A percentile compares a stretch with the other conserved stretches of the same genome.
Conservation (phyloP, 2,329 filamentous ascomycete species). For the Neobulgaria alba region DNA sequence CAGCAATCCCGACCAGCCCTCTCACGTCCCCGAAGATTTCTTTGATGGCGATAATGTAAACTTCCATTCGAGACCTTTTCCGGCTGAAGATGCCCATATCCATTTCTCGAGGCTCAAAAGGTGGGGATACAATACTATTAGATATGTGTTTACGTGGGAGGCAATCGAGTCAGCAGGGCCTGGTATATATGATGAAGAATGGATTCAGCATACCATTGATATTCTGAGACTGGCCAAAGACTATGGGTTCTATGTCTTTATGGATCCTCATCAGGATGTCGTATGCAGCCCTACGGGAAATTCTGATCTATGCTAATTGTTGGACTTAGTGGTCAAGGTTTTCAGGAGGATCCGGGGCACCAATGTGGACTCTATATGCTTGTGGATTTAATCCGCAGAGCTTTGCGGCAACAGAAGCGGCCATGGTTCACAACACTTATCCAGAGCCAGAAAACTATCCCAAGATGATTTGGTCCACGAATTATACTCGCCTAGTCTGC, state of each 20-base stretch:
- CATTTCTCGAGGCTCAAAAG: slow-evolving; percentile 82
- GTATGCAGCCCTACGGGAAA: slow-evolving; percentile 40
- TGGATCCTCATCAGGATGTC: slow-evolving; percentile 98
- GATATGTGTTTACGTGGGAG: slow-evolving; percentile 98
- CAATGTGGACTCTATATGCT: slow-evolving; percentile 96
- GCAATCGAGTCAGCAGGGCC: slow-evolving; percentile 92
- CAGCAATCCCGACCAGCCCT: slow-evolving; percentile 70
- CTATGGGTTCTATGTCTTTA: slow-evolving; percentile 93
- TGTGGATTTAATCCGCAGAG: slow-evolving; percentile 80
- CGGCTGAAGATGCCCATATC: slow-evolving; percentile 68
- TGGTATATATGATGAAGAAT: slow-evolving; percentile 86
- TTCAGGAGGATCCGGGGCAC: slow-evolving; percentile 87
- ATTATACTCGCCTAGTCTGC: slow-evolving; percentile 80
- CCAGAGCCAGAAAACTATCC: slow-evolving; percentile 77
- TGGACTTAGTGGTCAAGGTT: slow-evolving; percentile 71
- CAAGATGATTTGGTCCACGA: slow-evolving; percentile 99
- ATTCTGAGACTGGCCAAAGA: slow-evolving; percentile 74
- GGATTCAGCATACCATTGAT: slow-evolving; percentile 83
- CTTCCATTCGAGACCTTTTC: slow-evolving; percentile 80
- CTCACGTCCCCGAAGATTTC: slow-evolving; percentile 69
- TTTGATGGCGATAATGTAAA: slow-evolving; percentile 89
- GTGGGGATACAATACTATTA: slow-evolving; percentile 92
- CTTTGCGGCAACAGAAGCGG: slow-evolving; percentile 81
- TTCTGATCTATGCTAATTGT: slow-evolving; percentile 22
- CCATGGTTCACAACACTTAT: slow-evolving; percentile 91